A percentile compares a stretch with the other conserved stretches of the same genome.
phyloP scores from a whole-genome alignment of 345 rosid genomes.

The Gossypium anomalum region DNA sequence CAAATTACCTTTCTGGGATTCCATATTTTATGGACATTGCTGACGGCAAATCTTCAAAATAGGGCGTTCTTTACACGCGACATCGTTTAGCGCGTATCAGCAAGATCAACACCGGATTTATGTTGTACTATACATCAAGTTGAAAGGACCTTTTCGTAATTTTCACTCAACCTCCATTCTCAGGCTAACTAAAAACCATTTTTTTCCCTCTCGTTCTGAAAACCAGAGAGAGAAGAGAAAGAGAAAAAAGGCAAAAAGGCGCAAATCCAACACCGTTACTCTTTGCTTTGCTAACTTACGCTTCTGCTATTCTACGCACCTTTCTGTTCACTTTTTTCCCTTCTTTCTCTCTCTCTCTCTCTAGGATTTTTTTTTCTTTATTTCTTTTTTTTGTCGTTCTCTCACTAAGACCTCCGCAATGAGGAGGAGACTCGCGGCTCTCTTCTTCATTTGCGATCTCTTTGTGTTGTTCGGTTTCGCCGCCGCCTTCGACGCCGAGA shows the following conservation, averaged over 20 bases:
- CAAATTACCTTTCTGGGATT: neutral
- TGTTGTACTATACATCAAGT: neutral
- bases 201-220: conserved; percentile 31
- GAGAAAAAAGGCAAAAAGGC: conserved; percentile 1
- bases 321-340: neutral
- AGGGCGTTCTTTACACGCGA: neutral
- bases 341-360: neutral
- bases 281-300: neutral
- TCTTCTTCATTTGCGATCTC: conserved; percentile 37
- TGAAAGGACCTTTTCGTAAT: conserved; percentile 3
- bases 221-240: conserved; percentile 23
- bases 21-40: neutral
- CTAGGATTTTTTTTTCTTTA: neutral
- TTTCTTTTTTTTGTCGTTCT: neutral
- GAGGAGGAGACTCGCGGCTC: conserved; percentile 28
- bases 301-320: neutral
- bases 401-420: conserved; percentile 12
- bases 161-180: neutral
- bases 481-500: conserved; percentile 27
- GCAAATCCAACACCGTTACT: conserved; percentile 12
- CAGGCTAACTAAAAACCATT: neutral
- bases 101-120: neutral
- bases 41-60: neutral
- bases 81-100: conserved; percentile 18
- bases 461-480: conserved; percentile 24